Conservation (phyloP, 371 early-diverging fungal species). For the Mortierella sp. region DNA sequence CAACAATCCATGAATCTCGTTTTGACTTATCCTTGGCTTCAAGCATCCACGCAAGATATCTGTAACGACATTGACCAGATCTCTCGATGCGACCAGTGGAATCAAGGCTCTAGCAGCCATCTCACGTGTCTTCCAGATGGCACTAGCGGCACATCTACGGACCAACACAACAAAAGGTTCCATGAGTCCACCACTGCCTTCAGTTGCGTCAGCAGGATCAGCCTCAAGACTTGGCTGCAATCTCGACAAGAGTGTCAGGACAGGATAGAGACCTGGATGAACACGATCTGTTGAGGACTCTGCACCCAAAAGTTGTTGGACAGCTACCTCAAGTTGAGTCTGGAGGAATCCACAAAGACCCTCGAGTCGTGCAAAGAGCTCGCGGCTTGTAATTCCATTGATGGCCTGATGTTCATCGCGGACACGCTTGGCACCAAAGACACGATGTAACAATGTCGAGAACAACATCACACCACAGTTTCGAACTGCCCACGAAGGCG, state of each 20-base stretch:
- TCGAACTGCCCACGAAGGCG: constrained; percentile 91
- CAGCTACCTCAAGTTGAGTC: constrained; percentile 73
- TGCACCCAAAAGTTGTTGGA: constrained; percentile 63
- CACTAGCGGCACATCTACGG: constrained; percentile 75
- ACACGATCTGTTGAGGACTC: constrained; percentile 57
- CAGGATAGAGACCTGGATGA: constrained; percentile 83
- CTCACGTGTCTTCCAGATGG: constrained; percentile 86
- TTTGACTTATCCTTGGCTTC: constrained; percentile 56
- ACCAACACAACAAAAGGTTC: constrained; percentile 78
- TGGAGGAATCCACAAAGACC: constrained; percentile 81
- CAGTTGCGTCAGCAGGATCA: constrained; percentile 56
- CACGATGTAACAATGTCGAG: constrained; percentile 82
- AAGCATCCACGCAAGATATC: constrained; percentile 59
- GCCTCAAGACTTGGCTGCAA: constrained; percentile 77
- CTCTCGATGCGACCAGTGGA: constrained; percentile 67
- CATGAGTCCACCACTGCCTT: constrained; percentile 55
- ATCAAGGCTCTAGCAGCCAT: constrained; percentile 88
- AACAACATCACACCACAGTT: constrained; percentile 96
- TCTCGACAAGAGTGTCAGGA: constrained; percentile 78
- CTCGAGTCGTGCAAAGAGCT: constrained; percentile 91
- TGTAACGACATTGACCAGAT: constrained; percentile 37
- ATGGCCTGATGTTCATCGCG: constrained; percentile 76
- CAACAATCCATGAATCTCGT: constrained; percentile 77
- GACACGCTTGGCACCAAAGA: constrained; percentile 84
- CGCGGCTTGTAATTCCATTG: constrained; percentile 87